phyloP scores from a whole-genome alignment of 352 stramenopile genomes.

The Pythium plurisporium region DNA sequence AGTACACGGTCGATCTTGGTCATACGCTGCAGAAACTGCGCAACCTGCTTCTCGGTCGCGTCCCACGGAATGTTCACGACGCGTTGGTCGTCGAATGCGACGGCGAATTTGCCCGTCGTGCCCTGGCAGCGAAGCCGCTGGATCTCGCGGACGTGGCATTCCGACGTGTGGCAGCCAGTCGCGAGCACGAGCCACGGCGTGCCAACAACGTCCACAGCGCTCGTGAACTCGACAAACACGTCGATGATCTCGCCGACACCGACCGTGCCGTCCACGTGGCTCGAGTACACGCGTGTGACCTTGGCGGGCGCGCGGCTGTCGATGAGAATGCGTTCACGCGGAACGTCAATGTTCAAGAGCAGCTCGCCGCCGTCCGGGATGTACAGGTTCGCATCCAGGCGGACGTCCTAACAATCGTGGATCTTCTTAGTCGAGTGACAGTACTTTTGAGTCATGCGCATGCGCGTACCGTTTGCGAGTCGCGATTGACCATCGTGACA shows the following conservation, averaged over 20 bases:
- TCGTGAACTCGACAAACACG: constrained; percentile 71
- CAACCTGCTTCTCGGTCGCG: constrained; percentile 38
- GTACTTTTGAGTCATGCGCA: neutral
- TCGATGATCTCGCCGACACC: constrained; percentile 58
- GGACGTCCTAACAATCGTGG: constrained; percentile 40
- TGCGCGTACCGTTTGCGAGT: constrained; percentile 32
- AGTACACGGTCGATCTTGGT: constrained; percentile 54
- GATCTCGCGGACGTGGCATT: constrained; percentile 54
- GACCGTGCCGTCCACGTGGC: constrained; percentile 36
- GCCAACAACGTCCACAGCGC: constrained; percentile 52
- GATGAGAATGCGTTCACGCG: constrained; percentile 45
- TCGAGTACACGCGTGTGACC: constrained; percentile 56
- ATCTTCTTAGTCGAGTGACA: no score
- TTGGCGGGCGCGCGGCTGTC: constrained; percentile 53
- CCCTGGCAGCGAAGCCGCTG: constrained; percentile 58
- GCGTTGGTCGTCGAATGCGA: constrained; percentile 48
- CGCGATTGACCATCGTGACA: constrained; percentile 39
- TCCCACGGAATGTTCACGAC: constrained; percentile 70
- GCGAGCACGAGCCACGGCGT: constrained; percentile 41
- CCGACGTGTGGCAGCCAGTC: constrained; percentile 47
- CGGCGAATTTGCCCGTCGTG: constrained; percentile 57
- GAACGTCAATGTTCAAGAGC: constrained; percentile 59
- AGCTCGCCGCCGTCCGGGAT: constrained; percentile 72
- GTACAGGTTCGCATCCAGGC: constrained; percentile 60
- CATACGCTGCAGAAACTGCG: constrained; percentile 50